These are phyloP conservation scores for Colletotrichum sansevieriae DNA, from an alignment of 2,329 filamentous ascomycete species.

Conservation along the genomic window DNA sequence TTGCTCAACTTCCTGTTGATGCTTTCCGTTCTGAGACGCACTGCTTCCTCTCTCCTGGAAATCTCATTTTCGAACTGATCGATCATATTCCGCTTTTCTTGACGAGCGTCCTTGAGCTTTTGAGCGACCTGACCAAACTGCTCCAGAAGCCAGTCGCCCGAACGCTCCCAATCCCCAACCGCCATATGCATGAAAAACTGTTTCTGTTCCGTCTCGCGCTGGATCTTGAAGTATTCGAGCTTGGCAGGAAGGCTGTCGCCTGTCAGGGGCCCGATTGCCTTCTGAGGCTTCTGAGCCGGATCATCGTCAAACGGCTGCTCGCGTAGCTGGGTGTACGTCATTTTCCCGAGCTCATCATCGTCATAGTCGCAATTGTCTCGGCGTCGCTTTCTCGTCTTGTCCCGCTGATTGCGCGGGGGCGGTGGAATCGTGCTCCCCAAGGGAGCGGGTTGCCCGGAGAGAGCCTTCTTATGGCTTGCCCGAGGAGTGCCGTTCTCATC, in stretches of 20 bases:
- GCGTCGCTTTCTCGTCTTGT: slow-evolving; percentile 56
- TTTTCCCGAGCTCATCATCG: slow-evolving; percentile 65
- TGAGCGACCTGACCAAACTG: slow-evolving; percentile 65
- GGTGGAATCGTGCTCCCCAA: slow-evolving; percentile 43
- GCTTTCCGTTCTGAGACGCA: slow-evolving; percentile 65
- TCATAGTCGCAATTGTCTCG: slow-evolving; percentile 67
- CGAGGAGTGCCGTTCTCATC: slow-evolving; percentile 41
- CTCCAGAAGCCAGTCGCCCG: slow-evolving; percentile 71
- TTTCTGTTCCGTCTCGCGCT: slow-evolving; percentile 60
- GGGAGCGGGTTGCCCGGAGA: slow-evolving; percentile 43
- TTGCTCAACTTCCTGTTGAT: slow-evolving; percentile 68
- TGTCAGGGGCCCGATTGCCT: slow-evolving; percentile 51
- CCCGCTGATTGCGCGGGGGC: slow-evolving; percentile 36
- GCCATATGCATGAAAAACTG: slow-evolving; percentile 67
- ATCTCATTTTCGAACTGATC: slow-evolving; percentile 68
- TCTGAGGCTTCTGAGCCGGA: slow-evolving; percentile 61
- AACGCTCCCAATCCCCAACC: slow-evolving; percentile 69
- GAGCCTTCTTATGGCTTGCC: slow-evolving; percentile 41
- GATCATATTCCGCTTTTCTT: slow-evolving; percentile 63
- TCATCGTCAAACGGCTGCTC: slow-evolving; percentile 70
- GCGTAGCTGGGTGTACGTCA: slow-evolving; percentile 65
- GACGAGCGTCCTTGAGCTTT: slow-evolving; percentile 61
- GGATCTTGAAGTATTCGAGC: slow-evolving; percentile 63
- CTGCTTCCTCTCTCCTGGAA: slow-evolving; percentile 65
- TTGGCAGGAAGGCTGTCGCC: slow-evolving; percentile 61